Conservation (phyloP, 139 green algal species). For the Asterochloris sp. region DNA sequence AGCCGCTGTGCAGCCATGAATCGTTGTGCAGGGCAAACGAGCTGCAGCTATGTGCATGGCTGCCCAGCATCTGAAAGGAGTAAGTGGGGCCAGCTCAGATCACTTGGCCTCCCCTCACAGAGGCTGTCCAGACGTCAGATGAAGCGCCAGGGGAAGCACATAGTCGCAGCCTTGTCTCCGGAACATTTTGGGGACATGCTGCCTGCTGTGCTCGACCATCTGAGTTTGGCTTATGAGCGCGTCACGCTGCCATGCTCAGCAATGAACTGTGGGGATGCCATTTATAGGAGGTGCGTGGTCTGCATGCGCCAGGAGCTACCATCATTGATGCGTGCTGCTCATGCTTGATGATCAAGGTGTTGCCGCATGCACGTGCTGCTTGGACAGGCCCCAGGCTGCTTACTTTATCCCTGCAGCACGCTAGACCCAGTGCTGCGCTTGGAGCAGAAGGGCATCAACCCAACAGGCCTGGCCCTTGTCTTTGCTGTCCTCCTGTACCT, state of each 20-base stretch:
- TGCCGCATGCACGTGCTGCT: neutral
- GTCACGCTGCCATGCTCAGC: constrained; percentile 76
- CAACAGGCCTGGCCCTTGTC: constrained; percentile 49
- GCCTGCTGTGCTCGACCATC: constrained; percentile 38
- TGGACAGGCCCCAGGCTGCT: neutral
- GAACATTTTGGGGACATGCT: constrained; percentile 24
- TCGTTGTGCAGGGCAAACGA: no score
- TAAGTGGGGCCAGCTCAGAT: no score
- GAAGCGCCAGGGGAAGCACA: neutral
- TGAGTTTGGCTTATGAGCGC: constrained; percentile 70
- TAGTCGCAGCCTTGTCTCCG: constrained; percentile 15
- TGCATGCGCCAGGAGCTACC: neutral
- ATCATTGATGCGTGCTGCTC: neutral
- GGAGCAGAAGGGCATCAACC: constrained; percentile 65
- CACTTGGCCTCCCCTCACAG: no score
- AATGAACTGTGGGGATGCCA: constrained; percentile 86
- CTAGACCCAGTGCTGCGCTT: constrained; percentile 79
- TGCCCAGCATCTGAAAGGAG: no score
- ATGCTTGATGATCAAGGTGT: neutral
- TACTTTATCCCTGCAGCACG: constrained; percentile 52
- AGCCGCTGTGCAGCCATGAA: no score
- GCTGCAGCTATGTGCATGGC: no score
- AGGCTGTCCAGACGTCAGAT: neutral
- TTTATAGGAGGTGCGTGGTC: constrained; percentile 71
- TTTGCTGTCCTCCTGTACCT: constrained; percentile 55